Base-by-base conservation (phyloP, 306 rosid species). In the Quercus parvula region DNA sequence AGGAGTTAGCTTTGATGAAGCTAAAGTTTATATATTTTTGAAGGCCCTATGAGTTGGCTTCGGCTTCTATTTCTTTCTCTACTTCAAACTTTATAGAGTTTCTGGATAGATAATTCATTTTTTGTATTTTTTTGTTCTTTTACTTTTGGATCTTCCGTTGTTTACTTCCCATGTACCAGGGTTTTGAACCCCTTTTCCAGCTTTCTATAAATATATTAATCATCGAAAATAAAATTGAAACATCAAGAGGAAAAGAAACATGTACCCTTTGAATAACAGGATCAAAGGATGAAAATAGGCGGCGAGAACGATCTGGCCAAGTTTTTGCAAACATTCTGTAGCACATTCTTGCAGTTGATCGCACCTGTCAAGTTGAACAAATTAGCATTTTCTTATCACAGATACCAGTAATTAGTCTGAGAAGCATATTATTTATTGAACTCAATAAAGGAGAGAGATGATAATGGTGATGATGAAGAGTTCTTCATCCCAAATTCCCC, bases 261-360 rank as follows among this genome's bases (percentile, higher is more conserved):
- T 24, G 72, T 92, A 96, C 99, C 97, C 99, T 90, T 85, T 96
- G 99, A 86, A 96, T 96, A 80, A 90, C 97, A 46, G 91, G 92
- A 79, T 96, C 99, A 86, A 96, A 93, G 54, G 90, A 89, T 12
- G 89, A 93, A 89, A 96, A 93, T 80, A 96, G 77, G 33, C 92
- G 97, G 35, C 92, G 80, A 54, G 97, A 91, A 71, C 94, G 97
- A 73, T 96, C 99, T 12, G 98, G 98, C 99, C 99, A 96, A 56
- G 99, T 93, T 89, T 96, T 96, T 63, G 98, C 88, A 72, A 89
- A 96, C 96, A 96, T 89, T 88, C 99, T 89, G 85, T 93, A 96
- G 81, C 98, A 90, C 95, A 93, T 89, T 88, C 99, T 91, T 57
- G 99, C 99, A 63, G 94, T 90, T 3, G 97, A 86, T 76, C 98